Percentiles rank a stretch among this genome's conserved stretches.
Evolutionary conservation across 2,329 filamentous ascomycete genomes (phyloP).

Genomic region (Huntiella abstrusa): DNA sequence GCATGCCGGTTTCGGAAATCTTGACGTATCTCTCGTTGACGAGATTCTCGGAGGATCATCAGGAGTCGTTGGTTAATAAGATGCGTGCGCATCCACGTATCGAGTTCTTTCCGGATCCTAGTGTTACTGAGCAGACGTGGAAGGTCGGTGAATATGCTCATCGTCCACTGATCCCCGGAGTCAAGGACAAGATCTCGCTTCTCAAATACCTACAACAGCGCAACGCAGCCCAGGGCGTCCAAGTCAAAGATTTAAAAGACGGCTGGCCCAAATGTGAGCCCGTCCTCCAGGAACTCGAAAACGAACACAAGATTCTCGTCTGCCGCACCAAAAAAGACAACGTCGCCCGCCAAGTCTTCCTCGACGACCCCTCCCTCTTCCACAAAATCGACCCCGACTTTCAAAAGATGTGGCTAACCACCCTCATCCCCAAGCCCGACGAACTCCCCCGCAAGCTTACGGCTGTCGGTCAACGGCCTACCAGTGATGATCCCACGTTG

Average conservation of each 20-base stretch:
- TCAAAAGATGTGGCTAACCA: constrained; percentile 62
- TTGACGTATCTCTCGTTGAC: constrained; percentile 62
- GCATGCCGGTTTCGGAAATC: constrained; percentile 57
- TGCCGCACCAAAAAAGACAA: constrained; percentile 86
- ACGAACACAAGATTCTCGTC: constrained; percentile 61
- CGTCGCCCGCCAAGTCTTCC: constrained; percentile 70
- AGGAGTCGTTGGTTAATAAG: constrained; percentile 46
- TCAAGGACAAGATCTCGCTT: constrained; percentile 58
- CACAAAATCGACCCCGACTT: constrained; percentile 69
- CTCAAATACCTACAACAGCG: constrained; percentile 66
- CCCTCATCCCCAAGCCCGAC: constrained; percentile 54
- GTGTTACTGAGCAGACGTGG: constrained; percentile 48
- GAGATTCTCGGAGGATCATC: constrained; percentile 38
- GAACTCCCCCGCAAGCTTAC: constrained; percentile 62
- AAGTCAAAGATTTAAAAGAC: constrained; percentile 83
- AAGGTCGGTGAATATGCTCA: constrained; percentile 60
- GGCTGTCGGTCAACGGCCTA: constrained; percentile 63
- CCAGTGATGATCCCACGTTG: constrained; percentile 56
- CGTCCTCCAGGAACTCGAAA: constrained; percentile 60
- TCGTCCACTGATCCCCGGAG: constrained; percentile 60
- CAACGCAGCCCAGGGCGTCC: constrained; percentile 60
- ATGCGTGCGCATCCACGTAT: constrained; percentile 46
- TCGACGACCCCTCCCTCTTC: constrained; percentile 62
- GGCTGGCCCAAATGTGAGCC: constrained; percentile 79
- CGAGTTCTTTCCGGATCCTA: constrained; percentile 33